phyloP scores from a whole-genome alignment of 768 basidiomycete genomes.

The Xerocomus potaroensis region DNA sequence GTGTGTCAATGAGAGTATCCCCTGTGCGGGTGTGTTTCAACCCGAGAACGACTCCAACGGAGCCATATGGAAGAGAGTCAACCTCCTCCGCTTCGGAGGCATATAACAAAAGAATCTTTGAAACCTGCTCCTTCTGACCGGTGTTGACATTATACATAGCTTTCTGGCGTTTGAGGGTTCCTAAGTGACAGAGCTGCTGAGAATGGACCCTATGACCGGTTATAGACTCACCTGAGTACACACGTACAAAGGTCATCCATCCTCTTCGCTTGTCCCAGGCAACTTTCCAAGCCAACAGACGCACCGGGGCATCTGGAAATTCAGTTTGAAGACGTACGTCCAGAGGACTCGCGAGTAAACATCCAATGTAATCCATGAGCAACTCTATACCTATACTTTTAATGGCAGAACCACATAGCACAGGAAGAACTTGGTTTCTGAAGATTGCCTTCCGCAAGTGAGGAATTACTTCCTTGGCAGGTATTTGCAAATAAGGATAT shows the following conservation, averaged over 20 bases:
- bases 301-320: constrained; percentile 45
- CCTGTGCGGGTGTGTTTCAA: constrained; percentile 83
- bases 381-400: constrained; percentile 79
- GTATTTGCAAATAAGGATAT: constrained; percentile 62
- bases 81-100: constrained; percentile 75
- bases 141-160: constrained; percentile 60
- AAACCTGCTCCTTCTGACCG: constrained; percentile 66
- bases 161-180: constrained; percentile 62
- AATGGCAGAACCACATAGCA: constrained; percentile 79
- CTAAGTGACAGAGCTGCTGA: constrained; percentile 25
- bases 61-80: constrained; percentile 73
- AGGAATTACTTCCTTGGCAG: constrained; percentile 48
- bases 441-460: constrained; percentile 68
- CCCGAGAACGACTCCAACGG: constrained; percentile 81
- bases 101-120: constrained; percentile 74
- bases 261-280: constrained; percentile 77
- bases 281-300: constrained; percentile 84
- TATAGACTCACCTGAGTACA: constrained; percentile 69
- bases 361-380: constrained; percentile 78
- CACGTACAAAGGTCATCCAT: constrained; percentile 91
- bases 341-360: constrained; percentile 71
- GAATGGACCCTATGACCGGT: neutral
- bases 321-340: constrained; percentile 54
- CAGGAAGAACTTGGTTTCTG: constrained; percentile 63
- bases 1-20: constrained; percentile 68